Evolutionary conservation across 179 eudicot genomes (phyloP).

Genomic region (Corrigiola litoralis): DNA sequence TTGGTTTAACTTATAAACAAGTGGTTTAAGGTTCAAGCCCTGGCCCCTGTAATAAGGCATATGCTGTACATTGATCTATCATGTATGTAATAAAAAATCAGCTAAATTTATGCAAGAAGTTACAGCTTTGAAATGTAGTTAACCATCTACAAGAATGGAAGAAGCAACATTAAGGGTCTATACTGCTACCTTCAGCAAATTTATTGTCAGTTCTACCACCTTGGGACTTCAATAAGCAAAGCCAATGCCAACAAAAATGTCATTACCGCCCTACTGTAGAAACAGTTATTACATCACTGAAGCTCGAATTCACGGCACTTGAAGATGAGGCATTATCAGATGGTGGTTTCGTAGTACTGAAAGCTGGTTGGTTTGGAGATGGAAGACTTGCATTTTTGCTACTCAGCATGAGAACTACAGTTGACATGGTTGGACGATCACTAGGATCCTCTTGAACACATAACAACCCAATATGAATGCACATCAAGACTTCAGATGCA

Average conservation of each 20-base stretch:
- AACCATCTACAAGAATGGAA: no score
- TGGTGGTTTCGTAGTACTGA: constrained; percentile 12
- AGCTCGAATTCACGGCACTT: constrained; percentile 12
- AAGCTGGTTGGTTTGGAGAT: constrained; percentile 22
- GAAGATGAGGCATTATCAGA: constrained; percentile 18
- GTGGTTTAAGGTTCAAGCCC: no score
- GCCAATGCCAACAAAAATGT: neutral
- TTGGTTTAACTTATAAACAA: no score
- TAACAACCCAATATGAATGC: constrained; percentile 24
- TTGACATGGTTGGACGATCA: constrained; percentile 25
- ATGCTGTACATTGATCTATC: no score
- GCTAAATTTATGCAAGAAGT: no score
- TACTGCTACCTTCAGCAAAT: neutral
- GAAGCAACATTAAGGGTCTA: neutral
- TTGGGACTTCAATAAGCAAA: neutral
- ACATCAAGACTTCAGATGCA: constrained; percentile 15
- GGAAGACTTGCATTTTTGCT: constrained; percentile 16
- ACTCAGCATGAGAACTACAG: constrained; percentile 18
- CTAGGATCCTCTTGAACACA: constrained; percentile 25
- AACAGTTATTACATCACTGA: neutral
- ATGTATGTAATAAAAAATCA: no score
- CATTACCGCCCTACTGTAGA: constrained; percentile 18
- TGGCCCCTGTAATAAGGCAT: no score
- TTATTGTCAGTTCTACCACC: neutral
- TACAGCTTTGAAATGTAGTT: no score